Evolutionary conservation across 768 basidiomycete genomes (phyloP).

Genomic region (Suillus clintonianus): DNA sequence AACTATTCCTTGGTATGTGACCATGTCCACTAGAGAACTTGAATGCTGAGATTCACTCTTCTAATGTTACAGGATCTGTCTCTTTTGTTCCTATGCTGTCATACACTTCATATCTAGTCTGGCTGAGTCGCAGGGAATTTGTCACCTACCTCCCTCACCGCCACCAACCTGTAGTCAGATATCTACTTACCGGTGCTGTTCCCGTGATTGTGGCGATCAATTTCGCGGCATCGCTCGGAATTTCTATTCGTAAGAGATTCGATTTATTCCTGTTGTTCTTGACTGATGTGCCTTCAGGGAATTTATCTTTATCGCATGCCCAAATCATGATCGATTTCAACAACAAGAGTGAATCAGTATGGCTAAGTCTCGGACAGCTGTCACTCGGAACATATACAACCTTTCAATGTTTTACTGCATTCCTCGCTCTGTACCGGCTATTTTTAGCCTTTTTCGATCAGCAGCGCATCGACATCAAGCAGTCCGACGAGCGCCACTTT

Average conservation of each 20-base stretch:
- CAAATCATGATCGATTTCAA: conserved; percentile 45
- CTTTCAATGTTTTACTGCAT: conserved; percentile 61
- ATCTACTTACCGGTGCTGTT: conserved; percentile 52
- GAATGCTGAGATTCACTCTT: not conserved
- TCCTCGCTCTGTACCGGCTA: conserved; percentile 60
- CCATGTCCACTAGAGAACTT: not conserved
- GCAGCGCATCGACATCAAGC: conserved; percentile 49
- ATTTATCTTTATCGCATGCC: conserved; percentile 3
- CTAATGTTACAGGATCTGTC: conserved; percentile 38
- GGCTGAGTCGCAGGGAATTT: conserved; percentile 54
- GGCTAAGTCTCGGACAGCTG: conserved; percentile 59
- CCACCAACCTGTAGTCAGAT: conserved; percentile 45
- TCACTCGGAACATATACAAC: conserved; percentile 60
- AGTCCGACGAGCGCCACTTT: conserved; percentile 46
- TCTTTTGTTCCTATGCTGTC: conserved; percentile 69
- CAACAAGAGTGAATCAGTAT: conserved; percentile 37
- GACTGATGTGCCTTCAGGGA: not conserved
- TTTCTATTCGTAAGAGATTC: conserved; percentile 52
- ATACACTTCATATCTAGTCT: conserved; percentile 63
- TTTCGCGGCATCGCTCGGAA: conserved; percentile 66
- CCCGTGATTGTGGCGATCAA: conserved; percentile 56
- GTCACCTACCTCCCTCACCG: conserved; percentile 53
- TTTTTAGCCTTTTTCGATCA: conserved; percentile 50
- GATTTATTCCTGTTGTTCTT: conserved; percentile 1
- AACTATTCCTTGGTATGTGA: conserved; percentile 62